phyloP scores from a whole-genome alignment of 352 stramenopile species.

The Thalassiosira mediterranea region DNA sequence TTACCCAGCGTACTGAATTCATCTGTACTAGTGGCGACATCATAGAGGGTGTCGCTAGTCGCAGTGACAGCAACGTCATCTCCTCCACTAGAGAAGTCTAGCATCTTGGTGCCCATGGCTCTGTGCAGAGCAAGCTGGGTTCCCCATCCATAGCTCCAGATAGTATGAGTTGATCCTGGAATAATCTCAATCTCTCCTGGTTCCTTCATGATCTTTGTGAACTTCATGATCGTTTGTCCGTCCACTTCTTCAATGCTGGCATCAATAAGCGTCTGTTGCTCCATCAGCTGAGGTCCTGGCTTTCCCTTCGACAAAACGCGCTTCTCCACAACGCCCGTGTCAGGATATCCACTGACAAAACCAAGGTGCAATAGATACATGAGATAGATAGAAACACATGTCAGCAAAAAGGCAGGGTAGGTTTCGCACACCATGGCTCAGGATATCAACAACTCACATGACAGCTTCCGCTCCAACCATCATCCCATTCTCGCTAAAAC shows the following conservation, averaged over 20 bases:
- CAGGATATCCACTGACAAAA: not conserved
- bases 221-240: conserved; percentile 6
- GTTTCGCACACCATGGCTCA: not conserved
- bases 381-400: not conserved
- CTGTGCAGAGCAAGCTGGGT: no score
- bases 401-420: not conserved
- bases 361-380: not conserved
- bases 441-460: not conserved
- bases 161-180: no score
- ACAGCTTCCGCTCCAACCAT: not conserved
- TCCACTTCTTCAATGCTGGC: not conserved
- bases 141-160: no score
- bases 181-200: conserved; percentile 18
- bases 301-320: not conserved
- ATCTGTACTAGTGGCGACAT: no score
- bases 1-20: no score
- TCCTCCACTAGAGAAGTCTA: no score
- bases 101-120: no score
- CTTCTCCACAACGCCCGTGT: not conserved
- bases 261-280: conserved; percentile 13
- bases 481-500: conserved; percentile 7
- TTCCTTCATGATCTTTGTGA: conserved; percentile 25
- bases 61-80: no score
- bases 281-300: not conserved
- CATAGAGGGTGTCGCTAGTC: no score